Base-by-base conservation (phyloP, 192 early-diverging fungal genomes). In the Glomus cerebriforme region DNA sequence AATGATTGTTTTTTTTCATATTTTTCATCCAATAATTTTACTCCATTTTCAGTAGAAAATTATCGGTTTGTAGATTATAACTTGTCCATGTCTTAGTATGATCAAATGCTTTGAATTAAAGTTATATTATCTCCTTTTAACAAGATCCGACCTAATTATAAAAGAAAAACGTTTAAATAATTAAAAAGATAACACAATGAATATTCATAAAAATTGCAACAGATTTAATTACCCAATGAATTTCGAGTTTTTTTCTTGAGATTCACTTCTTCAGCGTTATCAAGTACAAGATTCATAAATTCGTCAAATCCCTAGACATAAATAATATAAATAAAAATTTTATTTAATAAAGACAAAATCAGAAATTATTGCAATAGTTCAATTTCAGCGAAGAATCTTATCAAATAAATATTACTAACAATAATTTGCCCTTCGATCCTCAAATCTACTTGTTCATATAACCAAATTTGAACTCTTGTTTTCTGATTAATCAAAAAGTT, bases 51-150 rank as follows among this genome's bases (percentile, higher is more conserved):
- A n/a, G n/a, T n/a, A n/a, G n/a, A n/a, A n/a, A n/a, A n/a, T n/a
- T n/a, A n/a, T n/a, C n/a, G n/a, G n/a, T n/a, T n/a, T n/a, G n/a
- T n/a, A n/a, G n/a, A n/a, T 39, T 39, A 39, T 7, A 39, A 9
- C 37, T 39, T 39, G 37, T 39, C n/a, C n/a, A n/a, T n/a, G 37
- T 39, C 9, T 39, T 7, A 37, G 6, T 7, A 37, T 7, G 10
- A 54, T 54, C 66, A n/a, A 37, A 68, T 22, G 8, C 69, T 71
- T 67, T 90, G 91, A 69, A 95, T 93, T 59, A 98, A 88, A 59
- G 96, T 96, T 80, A 99, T 98, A 82, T 99, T 99, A 82, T 99
- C 97, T 34, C 97, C 97, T 85, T 97, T 98, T 73, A 99, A 90
- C 85, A 99, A 85, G 77, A 98, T 96, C 74, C 96, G 92, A 32